Conservation (phyloP, 1,284 basidiomycete genomes). For the Spongispora temasekensis region DNA sequence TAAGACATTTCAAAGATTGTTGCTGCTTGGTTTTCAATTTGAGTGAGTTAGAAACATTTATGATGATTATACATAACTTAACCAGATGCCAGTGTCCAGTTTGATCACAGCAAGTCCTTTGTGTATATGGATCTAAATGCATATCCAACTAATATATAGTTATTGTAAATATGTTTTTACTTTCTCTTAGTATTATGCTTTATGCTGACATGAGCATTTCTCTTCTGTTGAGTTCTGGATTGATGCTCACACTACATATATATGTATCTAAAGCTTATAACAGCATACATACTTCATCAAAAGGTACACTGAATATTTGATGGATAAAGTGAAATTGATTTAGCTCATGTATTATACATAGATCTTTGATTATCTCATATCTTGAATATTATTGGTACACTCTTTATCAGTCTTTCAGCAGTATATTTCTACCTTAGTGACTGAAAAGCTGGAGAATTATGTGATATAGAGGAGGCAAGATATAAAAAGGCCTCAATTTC, state of each 20-base stretch:
- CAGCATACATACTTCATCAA: constrained; percentile 59
- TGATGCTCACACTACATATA: constrained; percentile 10
- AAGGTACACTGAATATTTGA: constrained; percentile 46
- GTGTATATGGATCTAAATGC: background rate
- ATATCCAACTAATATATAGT: constrained; percentile 37
- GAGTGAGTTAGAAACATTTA: constrained; percentile 42
- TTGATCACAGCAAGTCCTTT: constrained; percentile 61
- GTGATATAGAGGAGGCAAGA: constrained; percentile 39
- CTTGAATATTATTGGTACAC: constrained; percentile 70
- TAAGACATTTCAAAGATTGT: constrained; percentile 77
- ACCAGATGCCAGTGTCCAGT: constrained; percentile 32
- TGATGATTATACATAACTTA: background rate
- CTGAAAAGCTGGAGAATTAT: constrained; percentile 43
- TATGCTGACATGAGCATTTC: constrained; percentile 54
- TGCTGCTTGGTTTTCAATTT: constrained; percentile 76
- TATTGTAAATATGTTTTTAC: constrained; percentile 74
- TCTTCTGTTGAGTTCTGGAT: background rate
- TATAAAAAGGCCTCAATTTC: constrained; percentile 13
- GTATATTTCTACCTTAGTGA: constrained; percentile 63
- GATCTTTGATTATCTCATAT: constrained; percentile 67
- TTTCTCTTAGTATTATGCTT: constrained; percentile 74
- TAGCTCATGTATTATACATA: constrained; percentile 36
- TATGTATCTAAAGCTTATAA: constrained; percentile 49
- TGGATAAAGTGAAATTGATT: background rate
- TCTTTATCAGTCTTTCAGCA: constrained; percentile 63